Percentiles rank a stretch among this genome's conserved stretches.
These are phyloP conservation scores for Buddleja alternifolia DNA, from an alignment of 257 asterid species.

Conservation along the genomic window DNA sequence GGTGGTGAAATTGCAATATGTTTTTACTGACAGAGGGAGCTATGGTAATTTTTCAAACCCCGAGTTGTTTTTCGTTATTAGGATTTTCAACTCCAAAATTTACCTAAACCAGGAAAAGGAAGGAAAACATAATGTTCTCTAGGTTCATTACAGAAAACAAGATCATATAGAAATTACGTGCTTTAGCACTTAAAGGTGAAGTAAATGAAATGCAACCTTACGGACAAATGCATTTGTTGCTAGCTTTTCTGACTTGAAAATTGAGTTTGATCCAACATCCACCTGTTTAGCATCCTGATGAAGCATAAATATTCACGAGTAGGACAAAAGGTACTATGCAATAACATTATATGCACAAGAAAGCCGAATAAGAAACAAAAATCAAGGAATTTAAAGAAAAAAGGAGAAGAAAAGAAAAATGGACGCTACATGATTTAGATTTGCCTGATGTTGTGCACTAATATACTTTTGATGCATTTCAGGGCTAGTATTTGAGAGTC, in stretches of 20 bases:
- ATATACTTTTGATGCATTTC: constrained; percentile 22
- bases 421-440: no score
- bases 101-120: background rate
- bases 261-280: constrained; percentile 32
- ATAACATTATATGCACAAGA: background rate
- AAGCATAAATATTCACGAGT: constrained; percentile 7
- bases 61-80: no score
- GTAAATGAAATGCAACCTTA: constrained; percentile 48
- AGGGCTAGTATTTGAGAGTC: constrained; percentile 36
- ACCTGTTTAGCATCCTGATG: constrained; percentile 43
- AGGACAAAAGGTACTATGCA: background rate
- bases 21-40: no score
- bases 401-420: no score
- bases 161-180: background rate
- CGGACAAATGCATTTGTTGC: constrained; percentile 48
- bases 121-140: background rate
- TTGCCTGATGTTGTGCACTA: constrained; percentile 32
- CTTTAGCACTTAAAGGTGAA: constrained; percentile 5
- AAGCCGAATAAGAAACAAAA: background rate
- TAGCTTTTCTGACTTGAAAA: constrained; percentile 47
- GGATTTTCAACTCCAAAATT: constrained; percentile 12
- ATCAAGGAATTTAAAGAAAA: background rate
- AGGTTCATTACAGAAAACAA: background rate
- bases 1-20: no score
- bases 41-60: no score